Evolutionary conservation across 2,329 filamentous ascomycete genomes (phyloP).

Genomic region (Trichocomaceae sp.): DNA sequence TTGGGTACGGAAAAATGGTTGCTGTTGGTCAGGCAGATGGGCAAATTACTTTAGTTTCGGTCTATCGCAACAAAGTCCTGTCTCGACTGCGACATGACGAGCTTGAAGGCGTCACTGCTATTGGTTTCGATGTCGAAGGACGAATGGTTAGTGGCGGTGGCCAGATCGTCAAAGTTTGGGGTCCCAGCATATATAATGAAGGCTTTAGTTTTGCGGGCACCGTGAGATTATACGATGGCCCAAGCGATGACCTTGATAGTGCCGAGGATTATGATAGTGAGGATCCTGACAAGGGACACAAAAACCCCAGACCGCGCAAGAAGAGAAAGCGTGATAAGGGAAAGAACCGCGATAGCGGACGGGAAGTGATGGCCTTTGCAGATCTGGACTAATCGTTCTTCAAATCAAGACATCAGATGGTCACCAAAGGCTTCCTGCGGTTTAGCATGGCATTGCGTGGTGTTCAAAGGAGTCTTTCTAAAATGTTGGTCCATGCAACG

Average conservation of each 20-base stretch:
- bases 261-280: constrained; percentile 44
- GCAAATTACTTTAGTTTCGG: constrained; percentile 65
- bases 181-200: constrained; percentile 41
- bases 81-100: constrained; percentile 70
- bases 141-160: constrained; percentile 88
- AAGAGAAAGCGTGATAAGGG: constrained; percentile 41
- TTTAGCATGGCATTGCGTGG: constrained; percentile 9
- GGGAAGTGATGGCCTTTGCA: constrained; percentile 38
- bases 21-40: constrained; percentile 80
- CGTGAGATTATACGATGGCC: constrained; percentile 2
- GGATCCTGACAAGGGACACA: constrained; percentile 42
- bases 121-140: constrained; percentile 78
- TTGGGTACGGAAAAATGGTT: constrained; percentile 59
- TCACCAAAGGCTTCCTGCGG: background rate
- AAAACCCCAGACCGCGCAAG: constrained; percentile 42
- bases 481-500: background rate
- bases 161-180: constrained; percentile 82
- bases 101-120: constrained; percentile 71
- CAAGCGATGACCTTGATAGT: constrained; percentile 24
- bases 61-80: constrained; percentile 66
- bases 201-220: constrained; percentile 19
- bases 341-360: constrained; percentile 34
- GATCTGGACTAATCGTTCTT: constrained; percentile 32
- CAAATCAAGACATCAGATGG: background rate
- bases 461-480: background rate